These are phyloP conservation scores for Eutypella sp. DNA, from an alignment of 2,329 filamentous ascomycete species.

Conservation along the genomic window DNA sequence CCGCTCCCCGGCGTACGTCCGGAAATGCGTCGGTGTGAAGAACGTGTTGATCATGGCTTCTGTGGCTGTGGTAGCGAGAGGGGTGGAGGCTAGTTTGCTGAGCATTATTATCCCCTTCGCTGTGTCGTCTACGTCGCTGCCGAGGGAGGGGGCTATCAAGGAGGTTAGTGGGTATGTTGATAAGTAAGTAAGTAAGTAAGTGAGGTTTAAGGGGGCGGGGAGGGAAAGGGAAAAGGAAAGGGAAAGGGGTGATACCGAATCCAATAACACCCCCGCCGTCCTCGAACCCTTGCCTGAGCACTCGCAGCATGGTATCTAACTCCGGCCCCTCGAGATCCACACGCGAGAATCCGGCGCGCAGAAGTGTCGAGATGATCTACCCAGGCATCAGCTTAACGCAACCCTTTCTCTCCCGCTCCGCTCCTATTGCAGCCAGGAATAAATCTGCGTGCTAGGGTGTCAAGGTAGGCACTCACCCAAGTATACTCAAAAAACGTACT, in stretches of 20 bases:
- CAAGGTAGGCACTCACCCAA: constrained; percentile 7
- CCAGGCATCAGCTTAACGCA: no score
- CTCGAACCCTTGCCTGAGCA: constrained; percentile 12
- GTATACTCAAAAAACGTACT: constrained; percentile 15
- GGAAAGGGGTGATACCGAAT: constrained; percentile 17
- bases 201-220: no score
- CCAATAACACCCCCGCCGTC: constrained; percentile 16
- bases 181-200: no score
- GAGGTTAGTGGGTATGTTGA: no score
- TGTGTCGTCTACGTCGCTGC: constrained; percentile 24
- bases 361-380: constrained; percentile 1
- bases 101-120: constrained; percentile 15
- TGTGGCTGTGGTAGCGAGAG: no score
- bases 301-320: constrained; percentile 11
- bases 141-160: constrained; percentile 2
- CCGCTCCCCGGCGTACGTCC: constrained; percentile 25
- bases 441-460: neutral
- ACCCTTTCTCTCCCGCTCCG: neutral
- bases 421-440: neutral
- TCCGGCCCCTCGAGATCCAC: neutral
- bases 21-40: constrained; percentile 24
- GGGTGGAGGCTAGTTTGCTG: constrained; percentile 9
- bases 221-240: no score
- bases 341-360: neutral
- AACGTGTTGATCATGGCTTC: constrained; percentile 20